Base-by-base conservation (phyloP, 345 rosid genomes). In the Arabidopsis arenosa region DNA sequence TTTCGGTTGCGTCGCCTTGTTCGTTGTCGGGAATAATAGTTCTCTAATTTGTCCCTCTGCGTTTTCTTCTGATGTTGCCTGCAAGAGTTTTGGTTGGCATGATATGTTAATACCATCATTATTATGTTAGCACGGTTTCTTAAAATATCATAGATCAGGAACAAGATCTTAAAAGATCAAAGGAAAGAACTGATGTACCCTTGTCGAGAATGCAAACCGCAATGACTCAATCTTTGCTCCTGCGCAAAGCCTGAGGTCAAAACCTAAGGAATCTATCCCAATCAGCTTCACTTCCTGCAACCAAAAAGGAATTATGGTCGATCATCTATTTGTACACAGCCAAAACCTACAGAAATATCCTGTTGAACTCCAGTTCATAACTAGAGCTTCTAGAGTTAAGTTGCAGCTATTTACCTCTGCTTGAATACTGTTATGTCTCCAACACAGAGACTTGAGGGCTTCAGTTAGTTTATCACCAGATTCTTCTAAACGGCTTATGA, bases 191-290 rank as follows among this genome's bases (percentile, higher is more conserved):
- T 7, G 14, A 33, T 80, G 58, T 90, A 95, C 99, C 93, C 83
- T 84, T 68, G 86, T 57, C 49, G 68, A 80, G 76, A 93, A 93
- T 69, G 89, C 74, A 79, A 89, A 87, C 61, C 98, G 88, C 80
- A 94, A 73, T 15, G 97, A 87, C 64, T 90, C 89, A 62, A 95
- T 81, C 76, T 90, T 89, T 4, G 92, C 85, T 80, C 91, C 99
- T 64, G 90, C 86, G 59, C 99, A 95, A 74, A 86, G 87, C 80
- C 97, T 88, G 73, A 87, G 72, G 80, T 86, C 89, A 68, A 94
- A 92, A 30, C 98, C 98, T 17, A 90, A 83, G 37, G 96, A 87
- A 82, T 94, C 98, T 41, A 94, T 65, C 40, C 81, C 82, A 51
- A 81, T 85, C 58, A 92, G 62, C 63, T 79, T 83, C 64, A 84